Base-by-base conservation (phyloP, 2,329 filamentous ascomycete genomes). In the Dissoconium aciculare region DNA sequence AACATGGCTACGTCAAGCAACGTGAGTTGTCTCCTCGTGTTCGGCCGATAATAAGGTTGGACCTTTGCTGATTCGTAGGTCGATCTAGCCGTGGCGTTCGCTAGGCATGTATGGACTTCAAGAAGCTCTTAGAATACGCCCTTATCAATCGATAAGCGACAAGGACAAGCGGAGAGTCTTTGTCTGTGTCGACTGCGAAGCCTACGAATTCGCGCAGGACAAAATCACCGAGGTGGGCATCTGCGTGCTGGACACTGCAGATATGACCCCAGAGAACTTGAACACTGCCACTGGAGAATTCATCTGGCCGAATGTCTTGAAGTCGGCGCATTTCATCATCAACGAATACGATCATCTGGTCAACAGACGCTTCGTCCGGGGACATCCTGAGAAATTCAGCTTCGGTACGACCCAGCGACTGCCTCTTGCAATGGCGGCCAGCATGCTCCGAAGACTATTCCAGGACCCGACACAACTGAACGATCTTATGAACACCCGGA, bases 161-260 rank as follows among this genome's bases (percentile, higher is more conserved):
- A n/a, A n/a, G n/a, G 67, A 74, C 16, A 46, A 54, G 8, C 59
- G 64, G n/a, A 64, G 71, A 1, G 64, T 91, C 5, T 78, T 94
- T 43, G 62, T 93, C 35, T 73, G 69, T 38, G 63, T 95, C 26
- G 89, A 98, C 45, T 61, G 89, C 17, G 89, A 98, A 54, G 74
- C 77, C 1, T 81, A 75, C 35, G 89, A 98, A 52, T 56, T 58
- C 13, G 62, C 69, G 26, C 68, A 72, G 9, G 59, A 64, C 17
- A 60, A 69, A 9, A 67, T 95, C 35, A 92, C 85, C 0, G 89
- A 98, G 53, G 65, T 98, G 23, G 89, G 89, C 1, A 63, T 98
- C 24, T 76, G 82, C 1, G 74, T 76, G 3, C 62, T 95, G 0
- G 84, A 95, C 50, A 84, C 78, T 1, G 52, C 58, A 12, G 64